Percentiles rank a stretch among this genome's conserved stretches.
phyloP scores from a whole-genome alignment of 257 asterid genomes.

The Solanum sejunctum region DNA sequence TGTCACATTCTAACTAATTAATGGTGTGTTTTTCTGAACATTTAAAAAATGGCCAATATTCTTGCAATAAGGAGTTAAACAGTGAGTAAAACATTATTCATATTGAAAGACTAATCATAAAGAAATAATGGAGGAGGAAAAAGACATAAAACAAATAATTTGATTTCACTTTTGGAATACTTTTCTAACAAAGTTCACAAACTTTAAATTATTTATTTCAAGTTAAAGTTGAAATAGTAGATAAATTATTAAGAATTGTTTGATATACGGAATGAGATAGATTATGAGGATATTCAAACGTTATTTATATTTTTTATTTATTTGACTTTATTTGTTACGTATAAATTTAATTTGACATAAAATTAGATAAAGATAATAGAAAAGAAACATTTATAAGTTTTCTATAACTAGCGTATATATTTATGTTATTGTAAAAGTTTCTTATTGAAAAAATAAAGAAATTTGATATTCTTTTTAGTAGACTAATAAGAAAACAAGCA shows the following conservation, averaged over 20 bases:
- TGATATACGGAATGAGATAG: neutral
- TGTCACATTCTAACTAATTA: neutral
- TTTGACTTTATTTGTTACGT: too few species aligned
- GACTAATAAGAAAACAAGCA: neutral
- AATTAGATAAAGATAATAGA: too few species aligned
- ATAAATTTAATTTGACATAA: too few species aligned
- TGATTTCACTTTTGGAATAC: neutral
- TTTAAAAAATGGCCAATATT: neutral
- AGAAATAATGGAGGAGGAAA: neutral
- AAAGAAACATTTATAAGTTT: neutral
- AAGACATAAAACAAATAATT: neutral
- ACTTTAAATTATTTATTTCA: neutral
- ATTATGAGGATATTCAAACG: too few species aligned
- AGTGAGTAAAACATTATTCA: neutral
- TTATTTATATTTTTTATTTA: too few species aligned
- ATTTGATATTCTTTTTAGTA: too few species aligned
- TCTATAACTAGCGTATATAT: neutral
- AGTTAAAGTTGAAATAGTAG: neutral
- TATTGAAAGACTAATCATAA: neutral
- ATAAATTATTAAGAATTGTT: neutral
- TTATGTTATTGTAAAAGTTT: neutral
- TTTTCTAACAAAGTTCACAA: neutral
- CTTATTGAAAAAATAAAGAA: too few species aligned
- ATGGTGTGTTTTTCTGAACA: neutral
- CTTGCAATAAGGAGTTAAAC: neutral